A percentile compares a stretch with the other conserved stretches of the same genome.
Conservation (phyloP, 306 rosid species). For the Trifolium subterraneum region DNA sequence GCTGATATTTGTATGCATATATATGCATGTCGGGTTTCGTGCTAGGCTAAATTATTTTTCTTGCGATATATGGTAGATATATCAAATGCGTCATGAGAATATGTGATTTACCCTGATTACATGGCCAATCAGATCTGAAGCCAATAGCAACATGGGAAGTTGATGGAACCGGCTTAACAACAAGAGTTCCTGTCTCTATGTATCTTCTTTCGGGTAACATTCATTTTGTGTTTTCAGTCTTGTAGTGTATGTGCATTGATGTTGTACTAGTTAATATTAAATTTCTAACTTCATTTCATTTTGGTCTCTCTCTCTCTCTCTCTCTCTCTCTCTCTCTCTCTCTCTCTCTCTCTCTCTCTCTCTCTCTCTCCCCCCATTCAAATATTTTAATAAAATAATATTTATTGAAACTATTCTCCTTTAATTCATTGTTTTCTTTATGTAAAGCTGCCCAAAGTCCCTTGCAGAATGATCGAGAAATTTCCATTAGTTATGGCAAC, state of each 20-base stretch:
- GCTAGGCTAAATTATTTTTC: conserved; percentile 27
- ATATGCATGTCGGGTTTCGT: conserved; percentile 14
- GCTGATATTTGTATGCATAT: conserved; percentile 9
- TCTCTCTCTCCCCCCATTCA: no score
- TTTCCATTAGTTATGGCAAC: conserved; percentile 88
- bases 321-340: no score
- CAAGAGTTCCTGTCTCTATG: conserved; percentile 83
- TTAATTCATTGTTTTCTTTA: conserved; percentile 43
- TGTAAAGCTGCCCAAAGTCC: conserved; percentile 70
- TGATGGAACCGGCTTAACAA: conserved; percentile 72
- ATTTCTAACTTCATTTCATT: conserved; percentile 11
- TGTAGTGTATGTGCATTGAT: neutral
- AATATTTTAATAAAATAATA: conserved; percentile 34
- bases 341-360: no score
- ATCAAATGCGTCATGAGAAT: conserved; percentile 31
- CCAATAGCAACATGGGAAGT: conserved; percentile 94
- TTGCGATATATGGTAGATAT: conserved; percentile 20
- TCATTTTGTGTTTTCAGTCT: conserved; percentile 29
- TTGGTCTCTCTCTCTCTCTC: conserved; percentile 21
- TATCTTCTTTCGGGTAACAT: conserved; percentile 86
- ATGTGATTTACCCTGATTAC: conserved; percentile 34
- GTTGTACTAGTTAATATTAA: conserved; percentile 26
- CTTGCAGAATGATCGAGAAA: conserved; percentile 60
- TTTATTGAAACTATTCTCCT: conserved; percentile 21
- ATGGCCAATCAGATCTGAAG: conserved; percentile 68